Evolutionary conservation across 805 yeast species (phyloP).

Genomic region (Saturnispora quitensis): DNA sequence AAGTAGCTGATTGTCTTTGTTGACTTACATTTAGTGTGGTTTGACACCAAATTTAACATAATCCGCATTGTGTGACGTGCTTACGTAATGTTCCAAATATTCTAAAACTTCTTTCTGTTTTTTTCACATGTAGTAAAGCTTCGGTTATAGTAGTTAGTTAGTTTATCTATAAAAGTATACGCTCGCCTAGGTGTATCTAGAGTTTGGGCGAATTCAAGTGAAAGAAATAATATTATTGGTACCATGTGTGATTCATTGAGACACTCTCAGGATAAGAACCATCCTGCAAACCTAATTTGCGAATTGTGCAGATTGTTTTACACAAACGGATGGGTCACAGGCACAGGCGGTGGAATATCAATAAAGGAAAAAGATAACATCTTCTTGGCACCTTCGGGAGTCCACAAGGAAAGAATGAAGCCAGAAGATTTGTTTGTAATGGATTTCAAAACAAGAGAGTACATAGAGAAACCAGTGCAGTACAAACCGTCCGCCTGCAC

Average conservation of each 20-base stretch:
- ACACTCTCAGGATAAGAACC: constrained; percentile 27
- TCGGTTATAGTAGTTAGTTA: neutral
- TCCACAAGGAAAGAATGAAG: constrained; percentile 80
- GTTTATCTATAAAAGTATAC: neutral
- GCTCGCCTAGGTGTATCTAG: neutral
- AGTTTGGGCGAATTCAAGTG: neutral
- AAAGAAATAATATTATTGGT: neutral
- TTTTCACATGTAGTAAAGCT: neutral
- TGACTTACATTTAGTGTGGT: neutral
- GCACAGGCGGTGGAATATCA: constrained; percentile 94
- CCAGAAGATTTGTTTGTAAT: constrained; percentile 78
- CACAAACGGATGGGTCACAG: constrained; percentile 83
- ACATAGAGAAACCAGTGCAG: constrained; percentile 49
- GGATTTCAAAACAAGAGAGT: constrained; percentile 42
- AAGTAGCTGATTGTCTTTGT: neutral
- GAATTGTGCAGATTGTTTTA: constrained; percentile 71
- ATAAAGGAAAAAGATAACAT: constrained; percentile 50
- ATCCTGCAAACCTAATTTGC: constrained; percentile 82
- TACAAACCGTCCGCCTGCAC: constrained; percentile 92
- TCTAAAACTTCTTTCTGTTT: neutral
- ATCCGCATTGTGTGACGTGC: no score
- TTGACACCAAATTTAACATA: neutral
- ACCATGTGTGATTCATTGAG: neutral
- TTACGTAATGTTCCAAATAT: neutral
- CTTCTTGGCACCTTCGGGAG: constrained; percentile 91